These are phyloP conservation scores for Spathaspora gorwiae DNA, from an alignment of 805 yeast species.

Conservation along the genomic window DNA sequence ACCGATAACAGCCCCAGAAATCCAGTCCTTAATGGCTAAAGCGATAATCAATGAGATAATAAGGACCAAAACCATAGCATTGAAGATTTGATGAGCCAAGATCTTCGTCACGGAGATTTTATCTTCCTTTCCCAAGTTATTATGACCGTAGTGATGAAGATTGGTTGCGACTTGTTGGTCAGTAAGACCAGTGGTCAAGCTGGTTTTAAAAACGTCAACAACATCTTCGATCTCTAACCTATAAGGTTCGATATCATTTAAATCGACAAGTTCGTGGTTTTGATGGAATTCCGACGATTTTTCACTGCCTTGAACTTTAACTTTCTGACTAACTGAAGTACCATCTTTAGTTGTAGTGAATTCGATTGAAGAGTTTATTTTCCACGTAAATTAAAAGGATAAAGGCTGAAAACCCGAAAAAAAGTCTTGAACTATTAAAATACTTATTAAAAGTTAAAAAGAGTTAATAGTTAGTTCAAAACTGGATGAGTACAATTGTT, in stretches of 20 bases:
- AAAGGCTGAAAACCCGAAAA: too few species aligned
- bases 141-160: slow-evolving; percentile 46
- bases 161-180: slow-evolving; percentile 13
- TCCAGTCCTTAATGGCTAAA: slow-evolving; percentile 71
- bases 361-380: slow-evolving; percentile 9
- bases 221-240: slow-evolving; percentile 13
- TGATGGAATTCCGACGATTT: slow-evolving; percentile 4
- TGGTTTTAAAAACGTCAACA: slow-evolving; percentile 11
- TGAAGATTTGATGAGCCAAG: slow-evolving; percentile 61
- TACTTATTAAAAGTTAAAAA: not conserved
- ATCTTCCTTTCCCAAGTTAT: slow-evolving; percentile 57
- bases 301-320: slow-evolving; percentile 10
- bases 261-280: too few species aligned
- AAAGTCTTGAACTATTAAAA: not conserved
- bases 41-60: slow-evolving; percentile 67
- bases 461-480: too few species aligned
- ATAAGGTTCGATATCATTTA: slow-evolving; percentile 10
- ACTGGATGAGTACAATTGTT: too few species aligned
- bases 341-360: slow-evolving; percentile 1
- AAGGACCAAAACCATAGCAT: slow-evolving; percentile 75
- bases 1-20: slow-evolving; percentile 76
- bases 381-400: not conserved
- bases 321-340: slow-evolving; percentile 7
- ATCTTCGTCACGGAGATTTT: slow-evolving; percentile 52
- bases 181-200: slow-evolving; percentile 16